phyloP scores from a whole-genome alignment of 108 stramenopile species.

The Cyclotella sp. region DNA sequence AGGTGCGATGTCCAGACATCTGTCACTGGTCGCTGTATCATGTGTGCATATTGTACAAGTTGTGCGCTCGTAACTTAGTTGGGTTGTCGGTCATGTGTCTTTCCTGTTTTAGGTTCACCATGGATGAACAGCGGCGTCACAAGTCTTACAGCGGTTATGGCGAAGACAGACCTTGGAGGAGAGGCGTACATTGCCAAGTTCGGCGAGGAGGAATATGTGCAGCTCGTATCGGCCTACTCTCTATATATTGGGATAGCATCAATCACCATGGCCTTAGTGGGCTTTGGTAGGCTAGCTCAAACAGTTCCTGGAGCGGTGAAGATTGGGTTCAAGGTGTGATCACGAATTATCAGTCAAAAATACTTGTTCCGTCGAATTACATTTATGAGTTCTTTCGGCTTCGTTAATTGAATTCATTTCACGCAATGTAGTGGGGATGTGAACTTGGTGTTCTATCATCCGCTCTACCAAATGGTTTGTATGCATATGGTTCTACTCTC shows the following conservation, averaged over 20 bases:
- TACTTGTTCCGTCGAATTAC: neutral
- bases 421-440: constrained; percentile 67
- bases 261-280: constrained; percentile 62
- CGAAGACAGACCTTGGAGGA: constrained; percentile 75
- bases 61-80: neutral
- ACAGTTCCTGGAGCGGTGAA: constrained; percentile 68
- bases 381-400: neutral
- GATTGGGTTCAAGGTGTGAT: constrained; percentile 72
- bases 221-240: constrained; percentile 77
- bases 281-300: constrained; percentile 72
- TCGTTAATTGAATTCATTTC: neutral
- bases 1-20: constrained; percentile 14
- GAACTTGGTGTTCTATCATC: constrained; percentile 75
- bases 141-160: constrained; percentile 80
- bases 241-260: constrained; percentile 76
- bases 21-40: too few relatives aligned
- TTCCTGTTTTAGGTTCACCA: constrained; percentile 54
- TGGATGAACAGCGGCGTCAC: constrained; percentile 85
- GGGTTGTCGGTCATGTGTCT: neutral
- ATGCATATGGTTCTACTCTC: constrained; percentile 55
- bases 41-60: neutral
- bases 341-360: neutral
- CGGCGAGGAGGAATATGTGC: constrained; percentile 81
- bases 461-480: constrained; percentile 76
- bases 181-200: constrained; percentile 70